Evolutionary conservation across 805 yeast genomes (phyloP).

Genomic region (Sugiyamaella lignohabitans): DNA sequence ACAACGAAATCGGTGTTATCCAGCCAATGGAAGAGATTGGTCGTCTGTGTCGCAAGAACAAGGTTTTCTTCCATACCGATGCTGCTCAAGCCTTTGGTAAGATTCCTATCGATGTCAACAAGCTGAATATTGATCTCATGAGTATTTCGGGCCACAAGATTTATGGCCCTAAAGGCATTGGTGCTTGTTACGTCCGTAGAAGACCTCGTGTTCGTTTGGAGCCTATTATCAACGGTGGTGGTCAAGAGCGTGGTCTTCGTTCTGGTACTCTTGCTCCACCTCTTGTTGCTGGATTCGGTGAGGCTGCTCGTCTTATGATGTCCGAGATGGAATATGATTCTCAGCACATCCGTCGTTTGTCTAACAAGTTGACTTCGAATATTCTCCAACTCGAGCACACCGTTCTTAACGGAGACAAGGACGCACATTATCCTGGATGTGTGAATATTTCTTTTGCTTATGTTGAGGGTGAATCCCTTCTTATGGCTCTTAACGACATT

Average conservation of each 20-base stretch:
- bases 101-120: conserved; percentile 86
- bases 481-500: conserved; percentile 96
- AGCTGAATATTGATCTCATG: conserved; percentile 85
- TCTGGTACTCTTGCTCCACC: conserved; percentile 98
- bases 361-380: conserved; percentile 65
- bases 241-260: conserved; percentile 97
- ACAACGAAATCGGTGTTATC: conserved; percentile 95
- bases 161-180: conserved; percentile 97
- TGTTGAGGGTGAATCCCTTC: conserved; percentile 93
- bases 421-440: conserved; percentile 81
- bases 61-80: conserved; percentile 95
- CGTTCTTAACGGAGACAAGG: conserved; percentile 76
- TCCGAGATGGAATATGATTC: conserved; percentile 70
- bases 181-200: conserved; percentile 92
- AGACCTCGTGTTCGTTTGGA: conserved; percentile 97
- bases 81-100: conserved; percentile 98
- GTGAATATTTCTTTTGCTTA: conserved; percentile 95
- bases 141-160: conserved; percentile 94
- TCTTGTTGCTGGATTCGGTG: conserved; percentile 91
- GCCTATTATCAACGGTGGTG: conserved; percentile 95
- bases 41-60: conserved; percentile 70
- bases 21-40: conserved; percentile 97
- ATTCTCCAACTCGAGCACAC: conserved; percentile 82
- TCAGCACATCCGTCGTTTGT: conserved; percentile 60
- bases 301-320: conserved; percentile 81